A percentile compares a stretch with the other conserved stretches of the same genome.
Evolutionary conservation across 768 basidiomycete genomes (phyloP).

Genomic region (Tremella fuciformis): DNA sequence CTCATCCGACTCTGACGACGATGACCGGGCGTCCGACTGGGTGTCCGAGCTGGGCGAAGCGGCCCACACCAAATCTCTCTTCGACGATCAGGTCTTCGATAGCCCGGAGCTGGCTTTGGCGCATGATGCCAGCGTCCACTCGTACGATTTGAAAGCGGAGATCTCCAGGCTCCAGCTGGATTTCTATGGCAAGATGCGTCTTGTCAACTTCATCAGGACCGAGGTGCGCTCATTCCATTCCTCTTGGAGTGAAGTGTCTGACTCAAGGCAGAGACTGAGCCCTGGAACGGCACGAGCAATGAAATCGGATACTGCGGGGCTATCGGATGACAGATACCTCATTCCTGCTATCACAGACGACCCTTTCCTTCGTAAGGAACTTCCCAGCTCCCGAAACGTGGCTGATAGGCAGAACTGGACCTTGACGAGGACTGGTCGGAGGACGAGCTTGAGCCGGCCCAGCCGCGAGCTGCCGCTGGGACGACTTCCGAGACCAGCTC

Average conservation of each 20-base stretch:
- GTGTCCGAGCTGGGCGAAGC: constrained; percentile 38
- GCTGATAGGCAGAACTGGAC: constrained; percentile 59
- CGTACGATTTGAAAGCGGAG: constrained; percentile 26
- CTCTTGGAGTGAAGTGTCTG: too few relatives aligned
- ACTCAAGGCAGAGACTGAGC: constrained; percentile 57
- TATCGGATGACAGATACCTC: constrained; percentile 74
- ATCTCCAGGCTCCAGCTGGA: constrained; percentile 57
- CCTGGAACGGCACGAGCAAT: constrained; percentile 57
- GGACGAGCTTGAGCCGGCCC: constrained; percentile 55
- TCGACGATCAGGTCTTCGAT: constrained; percentile 33
- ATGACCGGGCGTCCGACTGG: constrained; percentile 42
- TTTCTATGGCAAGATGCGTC: constrained; percentile 70
- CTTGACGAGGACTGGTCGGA: constrained; percentile 63
- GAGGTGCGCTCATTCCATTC: constrained; percentile 29
- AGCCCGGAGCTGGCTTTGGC: constrained; percentile 36
- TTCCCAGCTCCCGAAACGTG: background rate
- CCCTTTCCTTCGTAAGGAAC: constrained; percentile 76
- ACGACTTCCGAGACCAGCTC: background rate
- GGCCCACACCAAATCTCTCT: constrained; percentile 33
- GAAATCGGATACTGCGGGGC: constrained; percentile 62
- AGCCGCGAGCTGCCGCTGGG: constrained; percentile 17
- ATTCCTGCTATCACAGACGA: constrained; percentile 80
- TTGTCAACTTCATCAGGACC: constrained; percentile 81
- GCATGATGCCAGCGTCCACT: constrained; percentile 29
- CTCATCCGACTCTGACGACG: constrained; percentile 15